Base-by-base conservation (phyloP, 768 basidiomycete genomes). In the Suillus brevipes region DNA sequence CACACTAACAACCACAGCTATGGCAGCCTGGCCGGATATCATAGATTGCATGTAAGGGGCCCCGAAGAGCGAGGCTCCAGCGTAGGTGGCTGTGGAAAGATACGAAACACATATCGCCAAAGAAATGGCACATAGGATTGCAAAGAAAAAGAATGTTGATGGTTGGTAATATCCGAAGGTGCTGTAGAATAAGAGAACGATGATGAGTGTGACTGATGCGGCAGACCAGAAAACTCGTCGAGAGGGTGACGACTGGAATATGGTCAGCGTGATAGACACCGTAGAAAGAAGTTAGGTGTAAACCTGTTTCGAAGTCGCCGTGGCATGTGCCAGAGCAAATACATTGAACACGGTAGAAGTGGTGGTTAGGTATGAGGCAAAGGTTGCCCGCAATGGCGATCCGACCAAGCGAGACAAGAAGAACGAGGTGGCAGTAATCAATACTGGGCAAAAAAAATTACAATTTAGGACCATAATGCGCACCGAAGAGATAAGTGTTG, bases 371-470 rank as follows among this genome's bases (percentile, higher is more conserved):
- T 87, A 90, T 14, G 90, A 90, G 62, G 83, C 79, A 67, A 93
- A 90, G 10, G 85, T 84, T n/a, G 82, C 73, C 63, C 83, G 79
- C 23, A 90, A 70, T 0, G 86, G 74, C 1, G 92, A 90, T n/a
- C 81, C 83, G 9, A 78, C 82, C 49, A 97, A 75, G 62, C 92
- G 82, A 1, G 91, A 86, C 38, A 90, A 74, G 74, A 97, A 93
- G 74, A 89, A 94, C 0, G 94, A 89, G 55, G 88, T 88, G 0
- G 90, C 93, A 37, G 92, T 97, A 25, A 97, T 95, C 72, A 95
- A 80, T 1, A 88, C 95, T 97, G 64, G 28, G 28, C 49, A 43
- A 36, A 18, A 43, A 36, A 18, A n/a, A 47, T 61, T 7, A 47
- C 63, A 66, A 58, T 62, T 25, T 13, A 14, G 40, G 53, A 47